A percentile compares a stretch with the other conserved stretches of the same genome.
These are phyloP conservation scores for Aspergillus sp. DNA, from an alignment of 2,329 filamentous ascomycete species.

Conservation along the genomic window DNA sequence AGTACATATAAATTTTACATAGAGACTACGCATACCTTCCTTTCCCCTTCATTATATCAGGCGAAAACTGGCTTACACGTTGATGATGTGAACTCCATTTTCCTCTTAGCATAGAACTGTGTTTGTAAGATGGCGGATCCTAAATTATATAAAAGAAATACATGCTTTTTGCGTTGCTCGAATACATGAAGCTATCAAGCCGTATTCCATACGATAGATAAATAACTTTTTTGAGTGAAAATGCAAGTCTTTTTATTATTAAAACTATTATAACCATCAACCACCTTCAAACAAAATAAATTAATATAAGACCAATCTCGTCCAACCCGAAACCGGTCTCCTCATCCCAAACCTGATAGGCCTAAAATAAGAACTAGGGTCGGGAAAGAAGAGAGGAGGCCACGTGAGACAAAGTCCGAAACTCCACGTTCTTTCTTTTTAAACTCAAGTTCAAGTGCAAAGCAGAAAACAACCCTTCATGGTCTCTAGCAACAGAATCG, in stretches of 20 bases:
- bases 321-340: not conserved
- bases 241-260: not conserved
- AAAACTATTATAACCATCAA: not conserved
- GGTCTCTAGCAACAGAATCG: not conserved
- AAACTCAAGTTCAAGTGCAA: no score
- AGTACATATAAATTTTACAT: not conserved
- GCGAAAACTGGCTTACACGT: not conserved
- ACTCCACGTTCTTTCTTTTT: slow-evolving; percentile 7
- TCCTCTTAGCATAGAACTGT: not conserved
- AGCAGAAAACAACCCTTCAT: not conserved
- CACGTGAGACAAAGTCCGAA: slow-evolving; percentile 3
- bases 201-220: not conserved
- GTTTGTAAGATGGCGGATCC: not conserved
- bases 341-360: not conserved
- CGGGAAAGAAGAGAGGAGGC: not conserved
- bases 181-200: not conserved
- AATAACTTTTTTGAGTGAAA: not conserved
- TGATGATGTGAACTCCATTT: not conserved
- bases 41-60: not conserved
- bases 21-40: not conserved
- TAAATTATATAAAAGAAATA: not conserved
- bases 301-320: not conserved
- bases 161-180: not conserved
- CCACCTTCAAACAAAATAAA: not conserved
- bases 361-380: not conserved